Base-by-base conservation (phyloP, 768 basidiomycete genomes). In the Chalciporus piperatus region DNA sequence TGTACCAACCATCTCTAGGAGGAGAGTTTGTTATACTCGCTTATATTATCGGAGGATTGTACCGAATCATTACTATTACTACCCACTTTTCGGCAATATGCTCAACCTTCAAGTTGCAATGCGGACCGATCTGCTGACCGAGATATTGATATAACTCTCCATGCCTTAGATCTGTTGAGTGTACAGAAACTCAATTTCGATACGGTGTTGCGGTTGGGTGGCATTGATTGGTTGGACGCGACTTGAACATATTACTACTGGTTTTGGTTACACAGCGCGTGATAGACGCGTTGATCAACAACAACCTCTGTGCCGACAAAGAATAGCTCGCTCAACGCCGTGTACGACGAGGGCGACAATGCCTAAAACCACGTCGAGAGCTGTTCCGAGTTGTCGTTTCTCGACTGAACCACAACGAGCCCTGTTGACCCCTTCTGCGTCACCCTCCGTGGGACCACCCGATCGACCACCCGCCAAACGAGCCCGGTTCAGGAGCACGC, bases 381-480 rank as follows among this genome's bases (percentile, higher is more conserved):
- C 44, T 33, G 6, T 9, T 13, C 20, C 5, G 17, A 25, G 41
- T 22, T 20, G 4, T 5, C 63, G 46, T 37, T 27, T 54, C 30
- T 47, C 55, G 13, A 30, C 22, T 33, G 58, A 51, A 47, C 63
- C 64, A 3, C 48, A 16, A 2, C 51, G 59, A 35, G 41, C 41
- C 14, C 39, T 64, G 40, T 43, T 64, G 47, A 62, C 65, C 22
- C 68, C 65, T 4, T 67, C 63, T 20, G 57, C 61, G 16, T 67
- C 66, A 19, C 64, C 68, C 30, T 68, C 68, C 8, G 43, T 67
- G 4, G 56, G 50, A 25, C 63, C 64, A 35, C 64, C 67, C 41
- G 70, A 76, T 58, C 61, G 62, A 27, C 75, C 76, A 35, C 75
- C 77, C 22, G 40, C 70, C 13, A 84, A 84, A 67, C 77, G 76